Conservation (phyloP, 148 eudicot genomes). For the Selenicereus undatus region DNA sequence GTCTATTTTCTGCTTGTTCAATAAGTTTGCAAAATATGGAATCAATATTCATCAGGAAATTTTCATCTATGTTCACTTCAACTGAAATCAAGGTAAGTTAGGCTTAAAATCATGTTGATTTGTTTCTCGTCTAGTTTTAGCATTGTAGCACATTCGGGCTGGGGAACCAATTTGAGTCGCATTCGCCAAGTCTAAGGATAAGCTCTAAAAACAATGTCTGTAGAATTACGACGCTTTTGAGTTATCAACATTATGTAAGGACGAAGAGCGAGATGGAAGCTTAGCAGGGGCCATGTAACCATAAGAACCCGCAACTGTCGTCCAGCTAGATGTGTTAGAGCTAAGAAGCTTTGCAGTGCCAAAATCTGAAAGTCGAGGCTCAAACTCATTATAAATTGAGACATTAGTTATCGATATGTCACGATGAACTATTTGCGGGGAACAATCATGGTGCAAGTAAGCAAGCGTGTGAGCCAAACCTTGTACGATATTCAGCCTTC, state of each 20-base stretch:
- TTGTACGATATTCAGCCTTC: slow-evolving; percentile 50
- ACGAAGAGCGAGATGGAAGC: background rate
- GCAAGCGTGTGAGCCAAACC: slow-evolving; percentile 82
- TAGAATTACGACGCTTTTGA: too few relatives aligned
- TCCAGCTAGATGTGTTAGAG: slow-evolving; percentile 60
- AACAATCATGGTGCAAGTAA: slow-evolving; percentile 76
- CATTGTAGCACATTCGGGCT: too few relatives aligned
- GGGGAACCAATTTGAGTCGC: too few relatives aligned
- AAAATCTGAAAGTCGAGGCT: slow-evolving; percentile 75
- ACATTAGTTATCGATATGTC: slow-evolving; percentile 65
- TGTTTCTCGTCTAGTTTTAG: too few relatives aligned
- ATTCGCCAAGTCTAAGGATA: too few relatives aligned
- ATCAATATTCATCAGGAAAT: too few relatives aligned
- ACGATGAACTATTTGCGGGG: slow-evolving; percentile 67
- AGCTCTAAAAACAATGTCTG: too few relatives aligned
- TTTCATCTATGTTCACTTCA: background rate
- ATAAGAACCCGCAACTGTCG: slow-evolving; percentile 71
- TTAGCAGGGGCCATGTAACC: slow-evolving; percentile 97
- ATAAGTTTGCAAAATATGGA: too few relatives aligned
- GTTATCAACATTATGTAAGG: too few relatives aligned
- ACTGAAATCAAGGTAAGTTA: background rate
- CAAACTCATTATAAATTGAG: slow-evolving; percentile 54
- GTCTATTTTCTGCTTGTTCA: too few relatives aligned
- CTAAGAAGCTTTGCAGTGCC: slow-evolving; percentile 68
- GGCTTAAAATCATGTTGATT: background rate